phyloP scores from a whole-genome alignment of 352 stramenopile species.

The Blastocystis sp. region DNA sequence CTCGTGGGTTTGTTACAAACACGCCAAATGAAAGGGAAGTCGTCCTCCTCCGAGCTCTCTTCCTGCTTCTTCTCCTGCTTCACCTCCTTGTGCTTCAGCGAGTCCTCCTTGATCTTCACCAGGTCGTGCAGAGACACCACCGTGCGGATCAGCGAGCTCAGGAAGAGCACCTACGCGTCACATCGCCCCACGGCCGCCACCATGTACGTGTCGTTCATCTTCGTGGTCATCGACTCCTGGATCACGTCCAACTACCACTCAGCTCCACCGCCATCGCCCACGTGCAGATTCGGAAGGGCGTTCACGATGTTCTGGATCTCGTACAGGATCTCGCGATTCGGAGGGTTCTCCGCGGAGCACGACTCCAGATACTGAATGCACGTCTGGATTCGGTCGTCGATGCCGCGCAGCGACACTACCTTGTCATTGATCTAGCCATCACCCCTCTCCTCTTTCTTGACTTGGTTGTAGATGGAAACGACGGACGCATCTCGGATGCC shows the following conservation, averaged over 20 bases:
- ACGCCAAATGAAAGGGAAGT: constrained; percentile 38
- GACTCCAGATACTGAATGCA: constrained; percentile 63
- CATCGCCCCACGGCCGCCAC: neutral
- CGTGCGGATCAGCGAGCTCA: constrained; percentile 44
- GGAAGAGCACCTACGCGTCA: constrained; percentile 58
- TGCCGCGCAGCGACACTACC: constrained; percentile 57
- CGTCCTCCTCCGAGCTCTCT: neutral
- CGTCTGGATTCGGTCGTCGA: constrained; percentile 59
- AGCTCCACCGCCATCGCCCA: neutral
- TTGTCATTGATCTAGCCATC: constrained; percentile 65
- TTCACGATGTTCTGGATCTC: constrained; percentile 55
- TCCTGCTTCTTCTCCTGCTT: neutral
- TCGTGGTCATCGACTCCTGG: constrained; percentile 52
- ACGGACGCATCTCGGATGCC: constrained; percentile 54
- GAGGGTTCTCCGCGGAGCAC: constrained; percentile 10
- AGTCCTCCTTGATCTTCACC: constrained; percentile 55
- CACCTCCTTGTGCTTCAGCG: constrained; percentile 50
- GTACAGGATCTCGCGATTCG: constrained; percentile 62
- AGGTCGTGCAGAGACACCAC: constrained; percentile 64
- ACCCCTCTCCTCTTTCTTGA: neutral
- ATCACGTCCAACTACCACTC: constrained; percentile 43
- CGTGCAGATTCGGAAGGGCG: constrained; percentile 60
- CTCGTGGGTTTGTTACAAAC: constrained; percentile 57
- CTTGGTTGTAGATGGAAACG: constrained; percentile 64
- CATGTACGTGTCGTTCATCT: constrained; percentile 68